phyloP scores from a whole-genome alignment of 2,329 filamentous ascomycete species.

The Blastomyces gilchristii region DNA sequence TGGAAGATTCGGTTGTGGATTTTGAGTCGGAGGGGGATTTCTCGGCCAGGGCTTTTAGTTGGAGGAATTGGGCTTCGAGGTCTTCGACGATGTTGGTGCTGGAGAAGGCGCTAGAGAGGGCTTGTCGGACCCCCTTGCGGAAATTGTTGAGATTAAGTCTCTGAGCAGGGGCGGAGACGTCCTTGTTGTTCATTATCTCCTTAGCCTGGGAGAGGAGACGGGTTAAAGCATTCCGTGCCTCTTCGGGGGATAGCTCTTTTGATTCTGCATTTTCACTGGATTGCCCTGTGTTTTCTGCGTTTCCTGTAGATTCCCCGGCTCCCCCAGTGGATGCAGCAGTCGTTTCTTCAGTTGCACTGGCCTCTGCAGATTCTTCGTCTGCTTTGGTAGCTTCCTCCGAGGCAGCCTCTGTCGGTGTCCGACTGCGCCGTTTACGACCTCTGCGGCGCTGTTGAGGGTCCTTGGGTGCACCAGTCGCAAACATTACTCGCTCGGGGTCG shows the following conservation, averaged over 20 bases:
- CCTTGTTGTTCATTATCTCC: slow-evolving; percentile 45
- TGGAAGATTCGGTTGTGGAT: neutral
- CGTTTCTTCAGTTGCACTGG: slow-evolving; percentile 18
- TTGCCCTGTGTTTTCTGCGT: slow-evolving; percentile 20
- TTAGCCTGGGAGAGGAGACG: slow-evolving; percentile 49
- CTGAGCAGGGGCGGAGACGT: slow-evolving; percentile 50
- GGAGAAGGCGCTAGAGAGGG: slow-evolving; percentile 47
- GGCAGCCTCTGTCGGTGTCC: slow-evolving; percentile 20
- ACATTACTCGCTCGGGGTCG: slow-evolving; percentile 77
- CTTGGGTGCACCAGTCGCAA: slow-evolving; percentile 70
- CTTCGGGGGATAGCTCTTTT: slow-evolving; percentile 15
- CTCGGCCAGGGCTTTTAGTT: slow-evolving; percentile 33
- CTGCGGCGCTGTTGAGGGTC: slow-evolving; percentile 34
- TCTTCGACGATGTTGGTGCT: slow-evolving; percentile 37
- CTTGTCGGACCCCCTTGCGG: slow-evolving; percentile 52
- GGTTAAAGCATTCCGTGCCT: slow-evolving; percentile 41
- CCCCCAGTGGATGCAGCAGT: slow-evolving; percentile 16
- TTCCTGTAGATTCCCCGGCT: slow-evolving; percentile 8
- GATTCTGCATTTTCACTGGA: slow-evolving; percentile 27
- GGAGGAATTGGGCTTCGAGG: slow-evolving; percentile 46
- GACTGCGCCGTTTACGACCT: slow-evolving; percentile 23
- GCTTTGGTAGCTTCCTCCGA: slow-evolving; percentile 22
- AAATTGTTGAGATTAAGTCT: slow-evolving; percentile 70
- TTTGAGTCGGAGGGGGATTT: slow-evolving; percentile 1
- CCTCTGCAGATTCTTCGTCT: slow-evolving; percentile 20